Evolutionary conservation across 2,329 filamentous ascomycete species (phyloP), one percentile per base, ranked within the genome.

Genomic region (Colletotrichum tanaceti): DNA sequence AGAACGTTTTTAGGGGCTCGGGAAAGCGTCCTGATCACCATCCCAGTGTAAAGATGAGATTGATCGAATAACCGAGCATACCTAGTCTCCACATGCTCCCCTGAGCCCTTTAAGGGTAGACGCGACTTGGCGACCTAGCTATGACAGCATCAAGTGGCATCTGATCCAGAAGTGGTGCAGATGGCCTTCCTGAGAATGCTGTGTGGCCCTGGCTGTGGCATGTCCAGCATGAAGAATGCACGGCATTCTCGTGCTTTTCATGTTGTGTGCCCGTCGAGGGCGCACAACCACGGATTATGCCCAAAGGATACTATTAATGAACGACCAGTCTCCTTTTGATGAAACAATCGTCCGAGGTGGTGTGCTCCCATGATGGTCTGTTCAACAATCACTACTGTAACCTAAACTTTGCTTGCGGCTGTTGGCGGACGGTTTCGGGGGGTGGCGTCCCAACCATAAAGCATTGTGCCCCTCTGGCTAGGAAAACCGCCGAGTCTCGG

Each of bases 341-440:
- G 55, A 53, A 60, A 47, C 55, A 32, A 60, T 44, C 46, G 46
- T 53, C 53, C 54, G n/a, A 43, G 62, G 52, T 43, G 14, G 14
- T 11, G 38, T 46, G 62, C 54, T 39, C 28, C 46, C 54, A 46
- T 18, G 39, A 39, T 54, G 16, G 41, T 35, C 32, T 53, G 57
- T 49, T 54, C 47, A 49, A 49, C 32, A 60, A 55, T 54, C 28
- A 57, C 47, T 20, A n/a, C n/a, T n/a, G n/a, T n/a, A 49, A 65
- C 63, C 47, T 20, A 43, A 65, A 54, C 32, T 39, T 65, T 61
- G 57, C 46, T 65, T 61, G 63, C 44, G 63, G 35, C 14, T n/a
- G 43, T 49, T 38, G 41, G n/a, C 18, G 20, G 57, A 41, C 49
- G 41, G 57, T 39, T 61, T 43, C 41, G 47, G 57, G 39, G 32